phyloP scores from a whole-genome alignment of 192 early-diverging fungal genomes.

The Dissophora ornata region DNA sequence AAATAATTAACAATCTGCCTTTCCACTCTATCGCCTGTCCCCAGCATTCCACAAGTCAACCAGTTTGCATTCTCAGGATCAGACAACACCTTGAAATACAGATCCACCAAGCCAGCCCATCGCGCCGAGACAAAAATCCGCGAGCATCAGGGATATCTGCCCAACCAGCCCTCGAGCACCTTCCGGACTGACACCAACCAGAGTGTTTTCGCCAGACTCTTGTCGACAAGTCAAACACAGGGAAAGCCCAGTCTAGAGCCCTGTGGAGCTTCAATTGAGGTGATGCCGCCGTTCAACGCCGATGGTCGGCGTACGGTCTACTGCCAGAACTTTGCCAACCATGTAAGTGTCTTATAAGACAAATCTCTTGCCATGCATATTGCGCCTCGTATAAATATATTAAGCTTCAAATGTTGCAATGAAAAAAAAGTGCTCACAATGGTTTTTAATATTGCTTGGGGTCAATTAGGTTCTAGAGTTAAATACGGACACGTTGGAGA shows the following conservation, averaged over 20 bases:
- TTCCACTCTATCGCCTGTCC: neutral
- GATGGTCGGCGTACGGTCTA: slow-evolving; percentile 73
- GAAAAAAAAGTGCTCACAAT: slow-evolving; percentile 4
- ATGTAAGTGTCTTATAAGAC: slow-evolving; percentile 50
- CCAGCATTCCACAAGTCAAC: slow-evolving; percentile 74
- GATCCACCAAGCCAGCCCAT: slow-evolving; percentile 71
- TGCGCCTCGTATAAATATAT: too few species aligned
- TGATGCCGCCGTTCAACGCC: slow-evolving; percentile 62
- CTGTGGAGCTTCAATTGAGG: slow-evolving; percentile 70
- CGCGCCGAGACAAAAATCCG: slow-evolving; percentile 72
- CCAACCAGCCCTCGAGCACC: slow-evolving; percentile 72
- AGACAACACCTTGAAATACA: slow-evolving; percentile 67
- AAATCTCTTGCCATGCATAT: too few species aligned
- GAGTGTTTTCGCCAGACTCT: slow-evolving; percentile 71
- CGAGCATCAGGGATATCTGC: slow-evolving; percentile 75
- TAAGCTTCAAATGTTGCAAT: too few species aligned
- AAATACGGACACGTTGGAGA: slow-evolving; percentile 73
- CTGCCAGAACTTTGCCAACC: slow-evolving; percentile 75
- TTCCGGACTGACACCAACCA: slow-evolving; percentile 78
- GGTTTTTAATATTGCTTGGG: slow-evolving; percentile 4
- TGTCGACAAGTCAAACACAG: slow-evolving; percentile 66
- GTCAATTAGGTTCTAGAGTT: slow-evolving; percentile 70
- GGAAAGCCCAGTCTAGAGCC: slow-evolving; percentile 73
- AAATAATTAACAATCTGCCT: too few species aligned
- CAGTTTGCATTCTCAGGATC: slow-evolving; percentile 72